phyloP scores from a whole-genome alignment of 768 basidiomycete genomes.

The Pisolithus marmoratus region DNA sequence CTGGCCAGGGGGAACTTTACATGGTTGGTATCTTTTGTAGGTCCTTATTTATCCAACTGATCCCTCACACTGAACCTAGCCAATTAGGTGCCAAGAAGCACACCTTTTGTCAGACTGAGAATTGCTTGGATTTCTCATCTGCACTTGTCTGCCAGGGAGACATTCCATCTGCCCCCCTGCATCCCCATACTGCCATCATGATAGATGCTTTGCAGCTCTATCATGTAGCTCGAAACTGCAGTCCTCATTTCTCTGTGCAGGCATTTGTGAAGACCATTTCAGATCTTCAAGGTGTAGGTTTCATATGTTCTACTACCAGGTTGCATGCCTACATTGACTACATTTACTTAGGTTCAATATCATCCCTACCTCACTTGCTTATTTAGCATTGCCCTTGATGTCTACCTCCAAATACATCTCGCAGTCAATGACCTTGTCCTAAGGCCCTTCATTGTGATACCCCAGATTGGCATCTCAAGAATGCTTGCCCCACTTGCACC shows the following conservation, averaged over 20 bases:
- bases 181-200: no score
- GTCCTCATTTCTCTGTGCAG: conserved; percentile 15
- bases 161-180: no score
- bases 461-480: conserved; percentile 4
- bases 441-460: background rate
- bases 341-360: conserved; percentile 4
- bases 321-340: background rate
- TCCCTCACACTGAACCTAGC: no score
- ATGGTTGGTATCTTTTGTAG: no score
- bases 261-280: conserved; percentile 11
- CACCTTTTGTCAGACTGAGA: no score
- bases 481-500: conserved; percentile 30
- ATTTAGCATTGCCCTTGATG: conserved; percentile 1
- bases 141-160: background rate
- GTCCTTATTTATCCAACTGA: no score
- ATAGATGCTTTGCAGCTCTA: conserved; percentile 7
- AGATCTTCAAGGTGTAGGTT: conserved; percentile 11
- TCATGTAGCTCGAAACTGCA: conserved; percentile 1
- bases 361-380: background rate
- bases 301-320: background rate
- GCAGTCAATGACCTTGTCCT: background rate
- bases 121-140: background rate
- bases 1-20: no score
- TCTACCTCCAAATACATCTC: conserved; percentile 8
- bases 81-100: no score